phyloP scores from a whole-genome alignment of 179 eudicot species.

The Dionaea muscipula region DNA sequence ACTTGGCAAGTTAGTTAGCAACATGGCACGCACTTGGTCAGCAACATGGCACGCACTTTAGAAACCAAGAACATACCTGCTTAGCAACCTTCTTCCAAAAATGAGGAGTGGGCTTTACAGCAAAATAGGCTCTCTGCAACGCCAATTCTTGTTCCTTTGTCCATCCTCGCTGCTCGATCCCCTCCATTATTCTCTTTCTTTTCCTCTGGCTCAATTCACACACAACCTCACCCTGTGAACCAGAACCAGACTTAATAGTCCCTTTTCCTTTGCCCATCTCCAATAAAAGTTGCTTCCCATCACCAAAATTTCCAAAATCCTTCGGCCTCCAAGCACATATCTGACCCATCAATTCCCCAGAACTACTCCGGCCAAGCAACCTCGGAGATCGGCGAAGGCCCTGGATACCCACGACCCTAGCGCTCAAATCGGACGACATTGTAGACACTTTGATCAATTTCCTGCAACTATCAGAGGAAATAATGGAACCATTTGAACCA shows the following conservation, averaged over 20 bases:
- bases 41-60: too few relatives aligned
- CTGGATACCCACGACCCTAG: not conserved
- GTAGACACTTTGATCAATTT: too few relatives aligned
- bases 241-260: too few relatives aligned
- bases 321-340: not conserved
- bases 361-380: constrained; percentile 15
- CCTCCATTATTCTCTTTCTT: constrained; percentile 27
- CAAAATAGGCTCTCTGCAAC: constrained; percentile 59
- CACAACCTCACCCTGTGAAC: not conserved
- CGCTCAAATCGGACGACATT: not conserved
- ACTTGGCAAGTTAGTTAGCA: too few relatives aligned
- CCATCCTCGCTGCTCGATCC: constrained; percentile 47
- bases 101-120: constrained; percentile 69
- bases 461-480: too few relatives aligned
- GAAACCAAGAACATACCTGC: too few relatives aligned
- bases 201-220: constrained; percentile 44
- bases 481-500: too few relatives aligned
- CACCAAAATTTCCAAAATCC: constrained; percentile 4
- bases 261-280: not conserved
- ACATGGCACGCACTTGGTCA: too few relatives aligned
- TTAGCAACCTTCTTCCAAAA: constrained; percentile 83
- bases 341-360: constrained; percentile 1
- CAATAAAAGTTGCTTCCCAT: not conserved
- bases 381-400: constrained; percentile 30
- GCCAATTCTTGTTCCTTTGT: constrained; percentile 62